Evolutionary conservation across 1,284 basidiomycete species (phyloP).

Genomic region (Naganishia liquefaciens): DNA sequence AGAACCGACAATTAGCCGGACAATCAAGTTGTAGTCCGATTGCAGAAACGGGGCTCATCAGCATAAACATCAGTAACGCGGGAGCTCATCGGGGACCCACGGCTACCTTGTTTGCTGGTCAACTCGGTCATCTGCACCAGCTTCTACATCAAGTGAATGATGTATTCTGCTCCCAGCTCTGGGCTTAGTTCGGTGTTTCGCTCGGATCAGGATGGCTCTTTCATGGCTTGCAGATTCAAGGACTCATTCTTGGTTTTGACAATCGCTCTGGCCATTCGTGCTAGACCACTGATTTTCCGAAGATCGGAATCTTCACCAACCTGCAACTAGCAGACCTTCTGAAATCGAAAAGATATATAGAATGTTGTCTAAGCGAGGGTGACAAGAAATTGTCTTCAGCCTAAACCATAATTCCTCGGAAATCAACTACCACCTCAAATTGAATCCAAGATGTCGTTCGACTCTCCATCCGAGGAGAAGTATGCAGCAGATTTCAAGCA

Average conservation of each 20-base stretch:
- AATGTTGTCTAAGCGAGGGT: not conserved
- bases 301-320: too few relatives aligned
- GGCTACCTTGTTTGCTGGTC: too few relatives aligned
- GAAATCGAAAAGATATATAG: not conserved
- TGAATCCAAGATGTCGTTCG: conserved; percentile 1
- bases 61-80: too few relatives aligned
- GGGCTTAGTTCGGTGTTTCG: not conserved
- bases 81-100: too few relatives aligned
- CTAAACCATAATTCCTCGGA: not conserved
- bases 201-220: not conserved
- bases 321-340: not conserved
- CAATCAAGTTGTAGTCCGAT: too few relatives aligned
- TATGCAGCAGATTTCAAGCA: conserved; percentile 17
- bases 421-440: not conserved
- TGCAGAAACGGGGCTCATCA: too few relatives aligned
- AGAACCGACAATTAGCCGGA: too few relatives aligned
- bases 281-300: too few relatives aligned
- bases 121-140: too few relatives aligned
- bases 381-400: not conserved
- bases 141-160: not conserved
- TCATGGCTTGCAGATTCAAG: too few relatives aligned
- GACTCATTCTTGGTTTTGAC: too few relatives aligned
- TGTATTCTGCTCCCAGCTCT: not conserved
- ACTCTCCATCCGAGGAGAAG: conserved; percentile 22
- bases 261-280: too few relatives aligned